phyloP scores from a whole-genome alignment of 2,329 filamentous ascomycete genomes.

The Penicillium sp. region DNA sequence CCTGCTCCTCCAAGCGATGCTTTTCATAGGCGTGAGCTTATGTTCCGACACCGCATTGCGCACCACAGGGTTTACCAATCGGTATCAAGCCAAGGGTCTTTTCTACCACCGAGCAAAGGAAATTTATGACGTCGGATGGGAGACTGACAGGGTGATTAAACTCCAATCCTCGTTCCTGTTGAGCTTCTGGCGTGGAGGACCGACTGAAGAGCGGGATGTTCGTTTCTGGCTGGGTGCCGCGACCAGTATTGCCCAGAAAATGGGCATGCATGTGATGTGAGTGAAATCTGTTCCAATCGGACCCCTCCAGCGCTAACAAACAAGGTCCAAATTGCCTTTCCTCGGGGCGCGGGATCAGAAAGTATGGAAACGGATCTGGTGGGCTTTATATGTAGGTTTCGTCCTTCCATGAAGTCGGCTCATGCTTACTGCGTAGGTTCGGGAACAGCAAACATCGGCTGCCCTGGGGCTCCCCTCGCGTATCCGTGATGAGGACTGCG shows the following conservation, averaged over 20 bases:
- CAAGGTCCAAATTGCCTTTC: conserved; percentile 33
- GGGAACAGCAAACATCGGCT: conserved; percentile 50
- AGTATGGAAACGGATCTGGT: conserved; percentile 53
- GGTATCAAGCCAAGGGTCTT: conserved; percentile 51
- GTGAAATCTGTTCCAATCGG: neutral
- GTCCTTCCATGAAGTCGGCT: neutral
- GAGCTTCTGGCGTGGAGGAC: conserved; percentile 57
- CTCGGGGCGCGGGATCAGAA: conserved; percentile 32
- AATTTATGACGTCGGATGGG: conserved; percentile 55
- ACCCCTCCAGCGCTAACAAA: neutral
- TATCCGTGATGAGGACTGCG: conserved; percentile 52
- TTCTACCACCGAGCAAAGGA: conserved; percentile 54
- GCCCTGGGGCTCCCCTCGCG: conserved; percentile 48
- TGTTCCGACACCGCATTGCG: conserved; percentile 50
- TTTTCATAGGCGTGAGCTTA: conserved; percentile 56
- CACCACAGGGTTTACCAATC: conserved; percentile 49
- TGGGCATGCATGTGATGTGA: conserved; percentile 39
- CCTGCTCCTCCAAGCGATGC: conserved; percentile 53
- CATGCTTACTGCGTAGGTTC: conserved; percentile 29
- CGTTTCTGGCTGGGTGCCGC: conserved; percentile 54
- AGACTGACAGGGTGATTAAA: conserved; percentile 51
- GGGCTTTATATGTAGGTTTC: conserved; percentile 50
- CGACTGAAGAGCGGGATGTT: conserved; percentile 50
- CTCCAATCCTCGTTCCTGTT: conserved; percentile 55
- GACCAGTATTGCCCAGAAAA: conserved; percentile 53